Conservation (phyloP, 495 filamentous ascomycete genomes). For the Extremus antarcticus region DNA sequence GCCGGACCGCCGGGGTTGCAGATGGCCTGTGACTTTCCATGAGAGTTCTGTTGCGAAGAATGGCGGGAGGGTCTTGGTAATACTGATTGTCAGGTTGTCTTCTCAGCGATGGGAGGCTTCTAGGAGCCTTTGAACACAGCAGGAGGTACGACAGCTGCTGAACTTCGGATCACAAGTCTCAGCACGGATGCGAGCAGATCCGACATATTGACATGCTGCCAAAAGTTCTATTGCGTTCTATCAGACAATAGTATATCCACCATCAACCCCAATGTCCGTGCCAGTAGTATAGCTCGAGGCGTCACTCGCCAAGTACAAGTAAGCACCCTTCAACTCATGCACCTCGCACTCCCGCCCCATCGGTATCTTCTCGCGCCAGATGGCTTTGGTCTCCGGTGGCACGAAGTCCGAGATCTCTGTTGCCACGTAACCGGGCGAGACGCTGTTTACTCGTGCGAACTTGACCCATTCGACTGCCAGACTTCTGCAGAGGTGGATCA, state of each 20-base stretch:
- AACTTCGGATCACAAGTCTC: too few species aligned
- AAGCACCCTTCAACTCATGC: constrained; percentile 77
- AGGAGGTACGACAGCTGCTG: too few species aligned
- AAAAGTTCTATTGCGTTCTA: too few species aligned
- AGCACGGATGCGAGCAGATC: too few species aligned
- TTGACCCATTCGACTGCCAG: constrained; percentile 80
- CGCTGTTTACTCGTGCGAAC: constrained; percentile 70
- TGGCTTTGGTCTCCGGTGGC: constrained; percentile 54
- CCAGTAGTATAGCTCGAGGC: constrained; percentile 75
- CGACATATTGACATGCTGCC: too few species aligned
- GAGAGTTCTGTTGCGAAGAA: too few species aligned
- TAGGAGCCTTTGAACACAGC: too few species aligned
- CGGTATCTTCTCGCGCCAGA: constrained; percentile 72
- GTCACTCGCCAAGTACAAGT: constrained; percentile 77
- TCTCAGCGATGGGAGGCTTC: too few species aligned
- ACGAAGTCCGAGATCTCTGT: constrained; percentile 75
- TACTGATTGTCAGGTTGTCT: too few species aligned
- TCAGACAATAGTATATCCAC: constrained; percentile 15
- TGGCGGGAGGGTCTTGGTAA: too few species aligned
- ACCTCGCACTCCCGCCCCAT: constrained; percentile 70
- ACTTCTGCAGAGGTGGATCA: constrained; percentile 70
- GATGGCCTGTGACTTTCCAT: too few species aligned
- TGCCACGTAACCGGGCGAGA: constrained; percentile 80
- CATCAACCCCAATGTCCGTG: constrained; percentile 20
- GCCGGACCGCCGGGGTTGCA: too few species aligned